These are phyloP conservation scores for Pecoramyces ruminantium DNA, from an alignment of 192 early-diverging fungal species.

Conservation along the genomic window DNA sequence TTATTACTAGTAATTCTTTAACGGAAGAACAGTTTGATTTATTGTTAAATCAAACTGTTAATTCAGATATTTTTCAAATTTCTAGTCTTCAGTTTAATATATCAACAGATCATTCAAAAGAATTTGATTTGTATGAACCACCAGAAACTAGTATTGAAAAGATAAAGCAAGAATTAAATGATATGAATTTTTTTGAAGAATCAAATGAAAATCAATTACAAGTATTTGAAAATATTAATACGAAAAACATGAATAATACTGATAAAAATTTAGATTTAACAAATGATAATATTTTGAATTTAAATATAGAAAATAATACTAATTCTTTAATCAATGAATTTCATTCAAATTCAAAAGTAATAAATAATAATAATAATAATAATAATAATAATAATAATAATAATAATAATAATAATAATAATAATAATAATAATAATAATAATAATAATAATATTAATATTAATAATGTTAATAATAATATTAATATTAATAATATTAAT, in stretches of 20 bases:
- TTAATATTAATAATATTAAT: background rate
- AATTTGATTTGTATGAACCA: background rate
- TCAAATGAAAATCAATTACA: background rate
- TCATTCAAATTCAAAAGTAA: too few species aligned
- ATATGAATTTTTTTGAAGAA: background rate
- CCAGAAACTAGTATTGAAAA: background rate
- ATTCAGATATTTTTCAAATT: background rate
- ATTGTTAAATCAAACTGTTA: background rate
- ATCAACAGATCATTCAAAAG: background rate
- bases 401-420: too few species aligned
- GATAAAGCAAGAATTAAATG: background rate
- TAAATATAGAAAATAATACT: too few species aligned
- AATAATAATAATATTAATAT: too few species aligned
- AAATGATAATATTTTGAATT: background rate
- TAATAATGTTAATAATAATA: background rate
- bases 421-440: too few species aligned
- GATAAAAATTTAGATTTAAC: background rate
- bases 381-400: too few species aligned
- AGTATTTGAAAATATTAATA: background rate
- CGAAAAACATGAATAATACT: background rate
- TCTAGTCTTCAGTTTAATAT: background rate
- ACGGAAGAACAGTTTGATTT: background rate
- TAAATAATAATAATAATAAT: too few species aligned
- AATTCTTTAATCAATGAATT: too few species aligned
- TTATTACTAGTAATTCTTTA: background rate